These are phyloP conservation scores for Penstemon barbatus DNA, from an alignment of 257 asterid species.

Conservation along the genomic window DNA sequence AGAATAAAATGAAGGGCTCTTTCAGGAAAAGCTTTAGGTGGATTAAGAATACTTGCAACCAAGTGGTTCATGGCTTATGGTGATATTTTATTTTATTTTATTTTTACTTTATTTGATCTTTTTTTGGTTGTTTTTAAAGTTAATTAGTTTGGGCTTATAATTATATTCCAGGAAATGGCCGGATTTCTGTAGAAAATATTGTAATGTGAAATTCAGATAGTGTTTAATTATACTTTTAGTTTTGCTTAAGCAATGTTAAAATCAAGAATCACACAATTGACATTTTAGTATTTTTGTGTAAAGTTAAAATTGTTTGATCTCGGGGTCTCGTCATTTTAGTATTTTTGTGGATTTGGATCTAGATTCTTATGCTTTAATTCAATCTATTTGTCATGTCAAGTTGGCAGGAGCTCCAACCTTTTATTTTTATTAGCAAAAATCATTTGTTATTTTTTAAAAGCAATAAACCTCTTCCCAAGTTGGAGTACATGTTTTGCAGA, in stretches of 20 bases:
- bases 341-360: no score
- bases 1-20: conserved; percentile 76
- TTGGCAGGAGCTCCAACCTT: no score
- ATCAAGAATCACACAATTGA: not conserved
- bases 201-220: not conserved
- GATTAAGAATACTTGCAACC: conserved; percentile 65
- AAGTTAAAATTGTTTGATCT: no score
- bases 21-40: conserved; percentile 69
- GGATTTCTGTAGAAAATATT: not conserved
- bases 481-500: no score
- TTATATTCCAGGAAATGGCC: not conserved
- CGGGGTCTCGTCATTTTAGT: no score
- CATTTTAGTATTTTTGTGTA: not conserved
- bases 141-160: not conserved
- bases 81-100: conserved; percentile 28
- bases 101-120: not conserved
- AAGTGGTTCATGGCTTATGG: conserved; percentile 64
- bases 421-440: no score
- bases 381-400: no score
- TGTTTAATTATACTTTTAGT: not conserved
- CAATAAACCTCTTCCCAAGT: no score
- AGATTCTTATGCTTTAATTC: no score
- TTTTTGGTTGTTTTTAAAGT: not conserved
- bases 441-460: no score
- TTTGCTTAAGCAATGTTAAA: not conserved